A percentile compares a stretch with the other conserved stretches of the same genome.
These are phyloP conservation scores for Piloderma croceum DNA, from an alignment of 768 basidiomycete species.

Conservation along the genomic window DNA sequence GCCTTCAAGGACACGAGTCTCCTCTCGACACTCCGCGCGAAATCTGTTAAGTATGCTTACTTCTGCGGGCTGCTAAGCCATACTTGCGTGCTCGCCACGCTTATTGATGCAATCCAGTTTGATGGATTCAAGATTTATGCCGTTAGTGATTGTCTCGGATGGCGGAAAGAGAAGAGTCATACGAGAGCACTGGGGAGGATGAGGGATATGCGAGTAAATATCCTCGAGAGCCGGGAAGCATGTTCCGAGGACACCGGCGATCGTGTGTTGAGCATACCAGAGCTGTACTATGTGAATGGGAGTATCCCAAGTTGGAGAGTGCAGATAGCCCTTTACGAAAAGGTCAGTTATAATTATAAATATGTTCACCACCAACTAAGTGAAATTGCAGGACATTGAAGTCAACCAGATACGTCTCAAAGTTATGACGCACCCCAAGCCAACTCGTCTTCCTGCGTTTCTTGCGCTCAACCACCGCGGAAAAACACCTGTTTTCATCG, in stretches of 20 bases:
- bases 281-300: conserved; percentile 24
- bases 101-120: conserved; percentile 16
- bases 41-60: conserved; percentile 16
- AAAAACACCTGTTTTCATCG: conserved; percentile 23
- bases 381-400: conserved; percentile 14
- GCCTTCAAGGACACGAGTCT: conserved; percentile 23
- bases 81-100: conserved; percentile 23
- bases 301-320: conserved; percentile 26
- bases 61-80: conserved; percentile 21
- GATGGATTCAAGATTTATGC: conserved; percentile 16
- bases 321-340: conserved; percentile 24
- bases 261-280: conserved; percentile 10
- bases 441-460: conserved; percentile 21
- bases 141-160: conserved; percentile 22
- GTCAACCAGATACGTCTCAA: conserved; percentile 17
- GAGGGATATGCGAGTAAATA: conserved; percentile 8
- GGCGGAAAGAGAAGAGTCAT: conserved; percentile 22
- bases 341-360: conserved; percentile 16
- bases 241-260: conserved; percentile 2
- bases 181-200: conserved; percentile 17
- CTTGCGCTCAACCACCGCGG: conserved; percentile 25
- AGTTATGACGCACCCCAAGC: conserved; percentile 24
- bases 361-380: too few species aligned
- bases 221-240: conserved; percentile 7
- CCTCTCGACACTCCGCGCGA: conserved; percentile 10